Evolutionary conservation across 441 rosid species (phyloP), one percentile per base, ranked within the genome.

Genomic region (Capsella rubella): DNA sequence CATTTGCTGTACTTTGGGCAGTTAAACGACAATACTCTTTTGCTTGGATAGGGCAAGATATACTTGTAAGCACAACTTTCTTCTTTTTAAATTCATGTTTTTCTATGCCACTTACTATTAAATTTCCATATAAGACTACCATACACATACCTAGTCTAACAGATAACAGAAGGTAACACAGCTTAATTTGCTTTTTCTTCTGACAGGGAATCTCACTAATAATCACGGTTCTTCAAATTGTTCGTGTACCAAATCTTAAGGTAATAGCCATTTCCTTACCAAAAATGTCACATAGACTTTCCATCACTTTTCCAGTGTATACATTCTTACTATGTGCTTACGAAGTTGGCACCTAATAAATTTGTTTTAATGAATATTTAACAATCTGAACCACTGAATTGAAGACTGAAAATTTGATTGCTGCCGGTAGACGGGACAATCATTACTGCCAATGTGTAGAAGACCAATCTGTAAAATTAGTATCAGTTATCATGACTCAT

Each of bases 211-310:
- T 95, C 82, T 93, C 97, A 14, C 81, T 95, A 80, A 92, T 95
- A 64, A 83, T 95, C 83, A 92, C 97, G 5, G 98, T 95, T 75
- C 87, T 95, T 80, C 99, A 95, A 80, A 90, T 95, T 73, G 97
- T 92, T 81, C 91, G 83, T 46, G 86, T 95, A 39, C 99, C 99
- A 73, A 92, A 95, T 83, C 93, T 95, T 74, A 92, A 95, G 99
- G 99, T 95, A 89, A 71, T 55, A 18, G 42, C 52, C 32, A 53
- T 40, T 57, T 45, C 1, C 55, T 61, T 18, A 54, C 28, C 21
- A 16, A 32, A 16, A 32, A 12, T 18, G n/a, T 66, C 8, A n/a
- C 28, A 49, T 53, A 1, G 25, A 21, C 25, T 21, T 21, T 21
- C 25, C 29, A 12, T 37, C 25, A 29, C 25, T 52, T 51, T 6